A percentile compares a stretch with the other conserved stretches of the same genome.
Conservation (phyloP, 805 yeast genomes). For the Starmerella etchellsii region DNA sequence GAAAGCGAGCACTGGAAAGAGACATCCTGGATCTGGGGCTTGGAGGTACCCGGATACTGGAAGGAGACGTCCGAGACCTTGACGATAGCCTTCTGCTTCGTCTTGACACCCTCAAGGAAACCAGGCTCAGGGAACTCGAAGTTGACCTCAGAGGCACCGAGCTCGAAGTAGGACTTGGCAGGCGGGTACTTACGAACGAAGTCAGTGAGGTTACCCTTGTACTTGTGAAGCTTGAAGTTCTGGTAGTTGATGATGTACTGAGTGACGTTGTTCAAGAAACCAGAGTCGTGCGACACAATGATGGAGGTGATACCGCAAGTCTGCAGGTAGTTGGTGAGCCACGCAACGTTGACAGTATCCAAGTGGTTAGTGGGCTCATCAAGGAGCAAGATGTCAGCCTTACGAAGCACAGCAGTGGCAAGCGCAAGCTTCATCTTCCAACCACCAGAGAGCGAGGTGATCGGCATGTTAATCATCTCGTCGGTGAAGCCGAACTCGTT, state of each 20-base stretch:
- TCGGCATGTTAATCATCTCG: constrained; percentile 88
- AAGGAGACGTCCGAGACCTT: constrained; percentile 93
- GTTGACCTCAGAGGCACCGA: constrained; percentile 95
- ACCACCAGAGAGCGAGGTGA: constrained; percentile 97
- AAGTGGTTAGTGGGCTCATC: constrained; percentile 99
- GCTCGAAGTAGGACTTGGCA: constrained; percentile 96
- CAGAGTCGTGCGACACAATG: constrained; percentile 98
- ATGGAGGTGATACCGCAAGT: constrained; percentile 98
- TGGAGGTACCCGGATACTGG: constrained; percentile 98
- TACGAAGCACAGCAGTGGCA: constrained; percentile 97
- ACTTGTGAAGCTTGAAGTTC: constrained; percentile 98
- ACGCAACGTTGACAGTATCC: constrained; percentile 98
- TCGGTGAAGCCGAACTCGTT: constrained; percentile 86
- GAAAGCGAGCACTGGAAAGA: constrained; percentile 98
- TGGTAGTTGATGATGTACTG: constrained; percentile 99
- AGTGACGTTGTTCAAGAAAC: constrained; percentile 94
- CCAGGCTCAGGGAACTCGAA: constrained; percentile 99
- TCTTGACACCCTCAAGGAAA: constrained; percentile 99
- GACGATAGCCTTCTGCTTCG: constrained; percentile 99
- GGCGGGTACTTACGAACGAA: constrained; percentile 98
- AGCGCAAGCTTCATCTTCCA: constrained; percentile 99
- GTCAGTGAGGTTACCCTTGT: constrained; percentile 99
- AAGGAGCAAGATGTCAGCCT: constrained; percentile 91
- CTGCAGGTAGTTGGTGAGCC: constrained; percentile 98
- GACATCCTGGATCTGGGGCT: constrained; percentile 85